Base-by-base conservation (phyloP, 805 yeast genomes). In the Myxozyma neotropica region DNA sequence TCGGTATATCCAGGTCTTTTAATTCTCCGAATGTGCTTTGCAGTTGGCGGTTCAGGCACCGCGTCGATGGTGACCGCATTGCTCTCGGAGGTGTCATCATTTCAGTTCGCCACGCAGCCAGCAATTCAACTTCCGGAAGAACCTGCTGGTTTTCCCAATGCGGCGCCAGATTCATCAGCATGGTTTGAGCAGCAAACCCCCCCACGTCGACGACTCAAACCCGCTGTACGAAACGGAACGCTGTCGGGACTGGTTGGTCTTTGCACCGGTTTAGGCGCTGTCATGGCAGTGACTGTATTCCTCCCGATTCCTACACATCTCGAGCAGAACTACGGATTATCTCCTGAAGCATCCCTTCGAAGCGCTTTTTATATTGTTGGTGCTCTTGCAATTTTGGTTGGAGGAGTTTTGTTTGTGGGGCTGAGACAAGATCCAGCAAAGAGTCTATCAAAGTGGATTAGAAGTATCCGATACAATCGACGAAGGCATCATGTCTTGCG, bases 181-280 rank as follows among this genome's bases (percentile, higher is more conserved):
- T 53, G 50, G 50, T 29, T 21, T 23, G 53, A 54, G 15, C 48
- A 38, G 35, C 52, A 47, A 21, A n/a, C n/a, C 10, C 12, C 31
- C 13, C 39, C 43, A 5, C 40, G 43, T 4, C 31, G 53, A 4
- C 33, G 53, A 10, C 49, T 23, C n/a, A 48, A 48, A 23, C 49
- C 55, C 23, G 49, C 44, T 21, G 59, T 49, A 1, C 73, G 75
- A 47, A 81, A 79, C 63, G 90, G 89, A 1, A 80, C 79, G 62
- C 75, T 79, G 55, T 79, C 87, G 0, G 86, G 89, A 0, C 68
- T 84, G 23, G 78, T 86, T 44, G 92, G 92, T 1, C 70, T 83
- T 15, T 74, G 80, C 50, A 78, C 87, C 17, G 90, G 90, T 0
- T 68, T 83, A 17, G 91, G 91, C 50, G 91, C 90, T 1, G 78